These are phyloP conservation scores for Arthromyces matolae DNA, from an alignment of 768 basidiomycete species.

Conservation along the genomic window DNA sequence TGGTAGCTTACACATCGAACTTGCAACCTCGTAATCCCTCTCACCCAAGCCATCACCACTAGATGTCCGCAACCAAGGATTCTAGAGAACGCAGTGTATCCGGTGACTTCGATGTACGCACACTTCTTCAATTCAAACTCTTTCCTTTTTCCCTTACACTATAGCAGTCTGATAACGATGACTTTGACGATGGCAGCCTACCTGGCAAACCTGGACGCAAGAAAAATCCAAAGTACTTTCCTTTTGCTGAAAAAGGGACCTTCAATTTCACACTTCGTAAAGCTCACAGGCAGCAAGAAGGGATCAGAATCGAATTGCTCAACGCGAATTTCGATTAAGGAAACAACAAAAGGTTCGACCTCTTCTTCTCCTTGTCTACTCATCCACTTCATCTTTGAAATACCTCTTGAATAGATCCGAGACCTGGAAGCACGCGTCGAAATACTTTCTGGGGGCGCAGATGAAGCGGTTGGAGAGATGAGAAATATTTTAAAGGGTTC, in stretches of 20 bases:
- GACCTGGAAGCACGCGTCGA: constrained; percentile 96
- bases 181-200: constrained; percentile 32
- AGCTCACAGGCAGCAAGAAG: constrained; percentile 87
- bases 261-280: constrained; percentile 11
- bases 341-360: constrained; percentile 83
- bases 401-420: constrained; percentile 61
- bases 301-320: constrained; percentile 90
- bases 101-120: constrained; percentile 51
- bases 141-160: no score
- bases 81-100: constrained; percentile 64
- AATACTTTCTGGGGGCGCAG: constrained; percentile 87
- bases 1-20: constrained; percentile 1
- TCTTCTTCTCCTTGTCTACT: background rate
- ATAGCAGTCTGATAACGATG: constrained; percentile 64
- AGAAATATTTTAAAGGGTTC: constrained; percentile 75
- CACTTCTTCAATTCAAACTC: background rate
- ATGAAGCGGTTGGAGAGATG: constrained; percentile 83
- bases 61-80: constrained; percentile 48
- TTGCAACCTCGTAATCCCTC: constrained; percentile 39
- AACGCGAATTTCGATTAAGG: constrained; percentile 86
- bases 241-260: constrained; percentile 5
- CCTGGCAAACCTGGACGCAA: constrained; percentile 74
- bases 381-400: background rate
- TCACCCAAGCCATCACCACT: constrained; percentile 37
- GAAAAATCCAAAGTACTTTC: constrained; percentile 82